These are phyloP conservation scores for Penicillium occitanis DNA, from an alignment of 2,329 filamentous ascomycete species.

Conservation along the genomic window DNA sequence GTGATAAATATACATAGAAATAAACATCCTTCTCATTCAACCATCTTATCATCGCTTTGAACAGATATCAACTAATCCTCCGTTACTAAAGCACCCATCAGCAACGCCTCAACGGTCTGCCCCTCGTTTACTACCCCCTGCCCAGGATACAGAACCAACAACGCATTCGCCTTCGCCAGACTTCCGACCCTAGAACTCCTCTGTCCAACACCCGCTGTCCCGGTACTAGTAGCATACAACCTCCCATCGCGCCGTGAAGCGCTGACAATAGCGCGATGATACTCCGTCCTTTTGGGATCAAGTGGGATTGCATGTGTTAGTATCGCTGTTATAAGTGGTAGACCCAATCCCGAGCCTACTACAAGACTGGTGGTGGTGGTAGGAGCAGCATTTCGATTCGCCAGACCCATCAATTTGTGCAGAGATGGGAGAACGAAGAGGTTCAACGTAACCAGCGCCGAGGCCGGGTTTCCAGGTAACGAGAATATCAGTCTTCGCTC, in stretches of 20 bases:
- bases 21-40: not conserved
- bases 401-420: constrained; percentile 71
- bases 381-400: constrained; percentile 13
- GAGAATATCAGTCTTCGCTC: constrained; percentile 76
- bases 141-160: constrained; percentile 61
- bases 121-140: constrained; percentile 65
- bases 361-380: not conserved
- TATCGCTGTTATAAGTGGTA: constrained; percentile 70
- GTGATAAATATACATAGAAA: constrained; percentile 5
- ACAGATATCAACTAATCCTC: constrained; percentile 17
- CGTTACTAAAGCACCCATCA: constrained; percentile 63
- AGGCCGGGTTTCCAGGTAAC: constrained; percentile 90
- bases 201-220: constrained; percentile 61
- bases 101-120: constrained; percentile 68
- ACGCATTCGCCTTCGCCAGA: constrained; percentile 80
- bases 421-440: constrained; percentile 88
- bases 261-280: constrained; percentile 77
- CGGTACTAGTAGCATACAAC: constrained; percentile 77
- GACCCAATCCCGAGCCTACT: constrained; percentile 52
- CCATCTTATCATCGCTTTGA: not conserved
- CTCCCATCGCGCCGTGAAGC: constrained; percentile 62
- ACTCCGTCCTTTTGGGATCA: constrained; percentile 78
- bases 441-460: constrained; percentile 87
- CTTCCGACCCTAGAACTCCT: constrained; percentile 88
- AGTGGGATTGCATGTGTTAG: constrained; percentile 71